These are phyloP conservation scores for Syncephalastrum contaminatum DNA, from an alignment of 371 early-diverging fungal species.

Conservation along the genomic window DNA sequence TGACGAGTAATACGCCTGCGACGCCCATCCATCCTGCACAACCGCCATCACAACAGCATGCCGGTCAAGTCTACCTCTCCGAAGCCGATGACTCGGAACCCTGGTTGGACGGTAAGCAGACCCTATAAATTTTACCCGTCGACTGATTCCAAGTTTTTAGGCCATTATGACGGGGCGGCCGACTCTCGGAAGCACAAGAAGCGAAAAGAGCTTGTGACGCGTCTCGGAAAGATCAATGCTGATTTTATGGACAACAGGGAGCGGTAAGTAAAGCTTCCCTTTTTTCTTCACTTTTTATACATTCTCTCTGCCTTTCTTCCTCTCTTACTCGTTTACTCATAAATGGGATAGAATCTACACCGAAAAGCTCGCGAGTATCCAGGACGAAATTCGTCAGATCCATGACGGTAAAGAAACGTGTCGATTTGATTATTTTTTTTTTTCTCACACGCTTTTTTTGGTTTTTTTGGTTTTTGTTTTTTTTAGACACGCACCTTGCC, in stretches of 20 bases:
- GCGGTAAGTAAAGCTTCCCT: conserved; percentile 23
- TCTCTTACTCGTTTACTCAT: too few relatives aligned
- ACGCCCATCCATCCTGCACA: too few relatives aligned
- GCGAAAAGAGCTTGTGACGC: conserved; percentile 33
- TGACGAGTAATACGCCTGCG: not conserved
- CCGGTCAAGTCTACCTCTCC: conserved; percentile 8
- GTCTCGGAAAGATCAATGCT: conserved; percentile 36
- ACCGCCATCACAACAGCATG: too few relatives aligned
- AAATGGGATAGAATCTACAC: conserved; percentile 22
- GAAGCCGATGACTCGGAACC: conserved; percentile 21
- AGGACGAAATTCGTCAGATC: conserved; percentile 29
- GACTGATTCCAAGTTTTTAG: not conserved
- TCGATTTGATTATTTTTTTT: not conserved
- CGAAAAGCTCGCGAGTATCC: conserved; percentile 26
- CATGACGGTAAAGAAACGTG: conserved; percentile 23
- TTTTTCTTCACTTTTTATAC: conserved; percentile 8
- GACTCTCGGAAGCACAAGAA: conserved; percentile 35
- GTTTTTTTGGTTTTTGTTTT: not conserved
- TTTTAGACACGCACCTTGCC: conserved; percentile 65
- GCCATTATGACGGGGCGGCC: conserved; percentile 14
- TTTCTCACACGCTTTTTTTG: too few relatives aligned
- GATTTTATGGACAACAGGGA: conserved; percentile 44
- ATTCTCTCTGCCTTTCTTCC: not conserved
- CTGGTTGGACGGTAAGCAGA: conserved; percentile 21
- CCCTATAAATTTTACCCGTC: not conserved